Evolutionary conservation across 352 stramenopile species (phyloP).

Genomic region (Globisporangium cederbergense): DNA sequence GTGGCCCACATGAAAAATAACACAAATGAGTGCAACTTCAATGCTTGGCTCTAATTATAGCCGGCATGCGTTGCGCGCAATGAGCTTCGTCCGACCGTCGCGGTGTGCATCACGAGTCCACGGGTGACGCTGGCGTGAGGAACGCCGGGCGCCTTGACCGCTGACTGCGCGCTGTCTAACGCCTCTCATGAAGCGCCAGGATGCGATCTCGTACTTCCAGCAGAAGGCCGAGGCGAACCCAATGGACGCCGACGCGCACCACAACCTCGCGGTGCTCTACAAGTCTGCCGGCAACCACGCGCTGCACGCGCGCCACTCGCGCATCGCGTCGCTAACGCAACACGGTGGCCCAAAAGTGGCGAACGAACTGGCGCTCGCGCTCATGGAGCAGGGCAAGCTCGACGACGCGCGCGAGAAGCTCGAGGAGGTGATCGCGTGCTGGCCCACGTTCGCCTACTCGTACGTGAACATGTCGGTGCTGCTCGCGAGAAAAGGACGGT

Average conservation of each 20-base stretch:
- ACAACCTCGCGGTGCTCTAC: slow-evolving; percentile 57
- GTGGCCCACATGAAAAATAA: neutral
- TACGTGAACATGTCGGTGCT: slow-evolving; percentile 61
- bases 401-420: slow-evolving; percentile 43
- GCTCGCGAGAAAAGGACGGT: slow-evolving; percentile 35
- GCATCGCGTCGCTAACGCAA: slow-evolving; percentile 62
- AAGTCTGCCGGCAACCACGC: slow-evolving; percentile 39
- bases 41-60: neutral
- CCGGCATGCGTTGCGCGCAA: neutral
- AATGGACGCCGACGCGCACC: slow-evolving; percentile 51
- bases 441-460: slow-evolving; percentile 44
- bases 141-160: neutral
- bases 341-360: slow-evolving; percentile 47
- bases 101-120: neutral
- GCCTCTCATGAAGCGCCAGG: slow-evolving; percentile 35
- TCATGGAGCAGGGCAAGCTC: slow-evolving; percentile 37
- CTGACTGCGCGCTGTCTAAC: neutral
- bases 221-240: slow-evolving; percentile 49
- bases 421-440: slow-evolving; percentile 34
- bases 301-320: slow-evolving; percentile 37
- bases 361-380: slow-evolving; percentile 58
- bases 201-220: slow-evolving; percentile 65
- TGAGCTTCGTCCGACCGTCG: neutral
- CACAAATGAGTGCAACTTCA: neutral
- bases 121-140: neutral